Percentiles rank a stretch among this genome's conserved stretches.
phyloP scores from a whole-genome alignment of 495 filamentous ascomycete genomes.

The Penicillium egyptiacum region DNA sequence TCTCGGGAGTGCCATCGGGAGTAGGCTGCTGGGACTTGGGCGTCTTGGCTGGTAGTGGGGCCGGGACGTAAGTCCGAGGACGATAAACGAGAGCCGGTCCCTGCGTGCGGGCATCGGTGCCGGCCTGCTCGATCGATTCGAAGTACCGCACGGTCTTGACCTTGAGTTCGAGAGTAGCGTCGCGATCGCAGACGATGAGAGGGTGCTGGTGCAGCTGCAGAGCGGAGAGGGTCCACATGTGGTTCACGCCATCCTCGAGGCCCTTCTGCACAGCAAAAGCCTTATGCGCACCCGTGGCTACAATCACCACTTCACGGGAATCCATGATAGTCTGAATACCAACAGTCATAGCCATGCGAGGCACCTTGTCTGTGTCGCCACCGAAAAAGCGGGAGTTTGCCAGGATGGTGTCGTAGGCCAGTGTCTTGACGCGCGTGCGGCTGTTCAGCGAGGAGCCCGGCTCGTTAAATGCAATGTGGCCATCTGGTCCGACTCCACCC shows the following conservation, averaged over 20 bases:
- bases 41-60: constrained; percentile 32
- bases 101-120: constrained; percentile 54
- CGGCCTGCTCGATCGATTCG: constrained; percentile 63
- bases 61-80: constrained; percentile 42
- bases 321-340: constrained; percentile 87
- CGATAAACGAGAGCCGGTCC: constrained; percentile 54
- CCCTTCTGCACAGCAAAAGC: constrained; percentile 77
- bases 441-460: constrained; percentile 78
- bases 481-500: constrained; percentile 80
- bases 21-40: constrained; percentile 27
- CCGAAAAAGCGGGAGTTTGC: constrained; percentile 84
- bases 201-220: constrained; percentile 79
- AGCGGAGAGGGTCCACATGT: constrained; percentile 85
- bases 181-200: constrained; percentile 80
- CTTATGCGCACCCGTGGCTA: constrained; percentile 79
- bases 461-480: constrained; percentile 90
- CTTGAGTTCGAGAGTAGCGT: constrained; percentile 78
- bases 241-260: constrained; percentile 78
- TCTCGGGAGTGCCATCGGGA: constrained; percentile 30
- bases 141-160: constrained; percentile 80
- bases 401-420: constrained; percentile 83
- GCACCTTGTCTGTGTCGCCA: constrained; percentile 69
- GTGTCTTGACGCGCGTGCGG: constrained; percentile 79
- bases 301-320: constrained; percentile 76
- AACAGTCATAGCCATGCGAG: constrained; percentile 80